Evolutionary conservation across 345 rosid species (phyloP).

Genomic region (Chamaenerion angustifolium): DNA sequence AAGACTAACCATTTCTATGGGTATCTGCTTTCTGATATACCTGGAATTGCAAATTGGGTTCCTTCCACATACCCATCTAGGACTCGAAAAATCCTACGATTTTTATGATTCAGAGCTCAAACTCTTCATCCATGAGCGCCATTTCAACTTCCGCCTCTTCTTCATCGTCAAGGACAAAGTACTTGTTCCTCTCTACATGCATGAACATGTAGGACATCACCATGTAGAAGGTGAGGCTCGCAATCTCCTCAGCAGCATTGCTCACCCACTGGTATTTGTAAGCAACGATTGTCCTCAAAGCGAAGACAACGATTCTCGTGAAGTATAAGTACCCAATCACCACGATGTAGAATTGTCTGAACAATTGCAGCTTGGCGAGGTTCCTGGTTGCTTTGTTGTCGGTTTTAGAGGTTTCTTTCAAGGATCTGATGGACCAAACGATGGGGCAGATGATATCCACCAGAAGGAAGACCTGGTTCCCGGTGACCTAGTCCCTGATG

Average conservation of each 20-base stretch:
- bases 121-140: conserved; percentile 77
- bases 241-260: conserved; percentile 91
- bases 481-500: conserved; percentile 74
- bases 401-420: conserved; percentile 80
- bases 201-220: conserved; percentile 85
- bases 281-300: conserved; percentile 69
- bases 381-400: conserved; percentile 90
- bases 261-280: no score
- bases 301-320: conserved; percentile 83
- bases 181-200: conserved; percentile 85
- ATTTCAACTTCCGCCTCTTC: conserved; percentile 90
- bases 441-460: conserved; percentile 90
- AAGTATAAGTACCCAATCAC: conserved; percentile 86
- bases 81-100: not conserved
- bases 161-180: conserved; percentile 73
- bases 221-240: conserved; percentile 57
- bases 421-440: conserved; percentile 79
- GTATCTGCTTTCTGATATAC: no score
- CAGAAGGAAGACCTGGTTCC: conserved; percentile 85
- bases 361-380: conserved; percentile 68
- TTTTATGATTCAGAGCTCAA: conserved; percentile 47
- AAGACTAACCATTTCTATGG: no score
- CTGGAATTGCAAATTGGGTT: no score
- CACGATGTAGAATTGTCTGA: conserved; percentile 81
- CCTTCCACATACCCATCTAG: not conserved